Evolutionary conservation across 345 rosid species (phyloP).

Genomic region (Pistacia atlantica): DNA sequence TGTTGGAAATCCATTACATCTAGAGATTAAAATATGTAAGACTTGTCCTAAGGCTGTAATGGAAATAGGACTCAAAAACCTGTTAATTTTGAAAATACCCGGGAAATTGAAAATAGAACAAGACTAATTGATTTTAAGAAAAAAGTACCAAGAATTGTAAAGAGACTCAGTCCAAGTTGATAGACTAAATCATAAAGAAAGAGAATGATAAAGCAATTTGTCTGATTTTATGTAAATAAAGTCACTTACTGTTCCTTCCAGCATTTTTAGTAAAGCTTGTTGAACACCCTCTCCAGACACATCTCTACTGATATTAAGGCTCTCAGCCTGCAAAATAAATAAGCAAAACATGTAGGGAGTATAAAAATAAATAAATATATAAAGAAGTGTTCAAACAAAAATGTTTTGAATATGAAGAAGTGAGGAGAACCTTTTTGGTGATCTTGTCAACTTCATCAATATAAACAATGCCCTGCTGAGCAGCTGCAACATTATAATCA

Average conservation of each 20-base stretch:
- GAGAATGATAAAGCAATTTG: not conserved
- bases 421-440: slow-evolving; percentile 74
- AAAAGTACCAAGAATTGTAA: too few species aligned
- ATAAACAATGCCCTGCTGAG: slow-evolving; percentile 99
- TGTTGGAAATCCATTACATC: slow-evolving; percentile 2
- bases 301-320: slow-evolving; percentile 97
- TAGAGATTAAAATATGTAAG: not conserved
- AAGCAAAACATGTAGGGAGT: not conserved
- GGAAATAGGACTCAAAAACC: too few species aligned
- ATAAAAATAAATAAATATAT: not conserved
- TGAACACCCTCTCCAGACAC: slow-evolving; percentile 99
- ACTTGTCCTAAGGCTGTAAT: not conserved
- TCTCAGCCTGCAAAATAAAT: slow-evolving; percentile 74
- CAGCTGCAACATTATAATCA: slow-evolving; percentile 97
- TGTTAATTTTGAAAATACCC: too few species aligned
- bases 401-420: not conserved
- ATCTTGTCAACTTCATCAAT: slow-evolving; percentile 99
- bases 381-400: not conserved
- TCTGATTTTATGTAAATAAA: slow-evolving; percentile 8
- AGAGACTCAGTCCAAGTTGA: too few species aligned
- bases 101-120: too few species aligned
- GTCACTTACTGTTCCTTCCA: slow-evolving; percentile 94
- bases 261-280: slow-evolving; percentile 96
- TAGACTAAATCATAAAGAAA: too few species aligned
- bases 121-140: too few species aligned